These are phyloP conservation scores for Pyronema domesticum DNA, from an alignment of 495 filamentous ascomycete genomes.

Conservation along the genomic window DNA sequence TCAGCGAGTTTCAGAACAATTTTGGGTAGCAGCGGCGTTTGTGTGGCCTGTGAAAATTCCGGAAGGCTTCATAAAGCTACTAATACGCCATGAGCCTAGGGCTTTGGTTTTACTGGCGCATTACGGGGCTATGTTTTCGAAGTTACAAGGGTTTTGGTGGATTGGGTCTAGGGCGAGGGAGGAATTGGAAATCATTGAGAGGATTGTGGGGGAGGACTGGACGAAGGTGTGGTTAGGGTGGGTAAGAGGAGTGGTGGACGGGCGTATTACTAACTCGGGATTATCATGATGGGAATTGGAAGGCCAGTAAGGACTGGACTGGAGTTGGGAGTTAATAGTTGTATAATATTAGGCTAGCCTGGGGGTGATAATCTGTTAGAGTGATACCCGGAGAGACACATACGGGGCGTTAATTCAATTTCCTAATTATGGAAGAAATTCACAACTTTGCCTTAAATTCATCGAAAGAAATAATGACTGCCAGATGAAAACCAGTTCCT, in stretches of 20 bases:
- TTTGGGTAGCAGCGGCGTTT: slow-evolving; percentile 1
- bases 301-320: no score
- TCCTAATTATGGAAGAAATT: no score
- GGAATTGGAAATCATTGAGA: slow-evolving; percentile 8
- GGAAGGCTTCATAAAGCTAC: background rate
- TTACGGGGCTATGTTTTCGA: background rate
- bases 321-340: no score
- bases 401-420: no score
- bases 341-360: no score
- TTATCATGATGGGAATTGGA: no score
- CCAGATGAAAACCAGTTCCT: no score
- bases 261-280: background rate
- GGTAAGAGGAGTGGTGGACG: slow-evolving; percentile 8
- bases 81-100: background rate
- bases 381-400: no score
- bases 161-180: slow-evolving; percentile 7
- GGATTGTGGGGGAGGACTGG: slow-evolving; percentile 15
- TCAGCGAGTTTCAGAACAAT: background rate
- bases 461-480: no score
- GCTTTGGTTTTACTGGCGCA: slow-evolving; percentile 1
- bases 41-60: background rate
- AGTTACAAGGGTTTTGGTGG: slow-evolving; percentile 4
- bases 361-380: no score
- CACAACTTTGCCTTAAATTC: no score
- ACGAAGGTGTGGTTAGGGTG: slow-evolving; percentile 32